Base-by-base conservation (phyloP, 1,139 yeast genomes). In the Pichia sp. region DNA sequence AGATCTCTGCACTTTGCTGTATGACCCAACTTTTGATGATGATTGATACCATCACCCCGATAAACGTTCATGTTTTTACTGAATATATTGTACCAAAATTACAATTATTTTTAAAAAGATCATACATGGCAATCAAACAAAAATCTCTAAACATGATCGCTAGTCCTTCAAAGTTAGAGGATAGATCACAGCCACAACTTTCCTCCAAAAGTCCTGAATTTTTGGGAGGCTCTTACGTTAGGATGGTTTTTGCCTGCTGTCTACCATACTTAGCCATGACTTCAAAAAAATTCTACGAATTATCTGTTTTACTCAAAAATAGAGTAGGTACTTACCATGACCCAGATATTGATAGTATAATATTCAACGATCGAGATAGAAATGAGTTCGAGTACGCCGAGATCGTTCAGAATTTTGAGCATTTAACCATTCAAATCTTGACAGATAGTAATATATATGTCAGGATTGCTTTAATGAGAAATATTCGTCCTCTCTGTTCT, bases 61-160 rank as follows among this genome's bases (percentile, higher is more conserved):
- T 90, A 40, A 92, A 93, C 65, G 85, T 81, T 26, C 78, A 82
- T 47, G 72, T 90, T 8, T 89, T 90, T 64, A 81, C 90, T 0
- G 97, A 92, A 63, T 93, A 90, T 66, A 74, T 93, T 26, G 67
- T 90, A 13, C 98, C 98, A 0, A 79, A 87, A 55, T 67, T 93
- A 4, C 72, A 79, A 31, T 68, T 70, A 8, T 69, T 87, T 23
- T 65, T 80, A 41, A 71, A 72, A 51, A 56, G 70, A 32, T 62
- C 69, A 1, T 66, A 66, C 48, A 41, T 59, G 1, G 50, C 36
- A 7, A 23, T 40, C 2, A 19, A 16, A 7, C 56, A 47, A 15
- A 57, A 59, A 3, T n/a, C 31, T 8, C 8, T n/a, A 1, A 43
- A 38, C 32, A 29, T 8, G 3, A 15, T 31, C 8, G 50, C 43